Percentiles rank a stretch among this genome's conserved stretches.
Evolutionary conservation across 73 alveolate genomes (phyloP).

Genomic region (Tetrahymena thermophila): DNA sequence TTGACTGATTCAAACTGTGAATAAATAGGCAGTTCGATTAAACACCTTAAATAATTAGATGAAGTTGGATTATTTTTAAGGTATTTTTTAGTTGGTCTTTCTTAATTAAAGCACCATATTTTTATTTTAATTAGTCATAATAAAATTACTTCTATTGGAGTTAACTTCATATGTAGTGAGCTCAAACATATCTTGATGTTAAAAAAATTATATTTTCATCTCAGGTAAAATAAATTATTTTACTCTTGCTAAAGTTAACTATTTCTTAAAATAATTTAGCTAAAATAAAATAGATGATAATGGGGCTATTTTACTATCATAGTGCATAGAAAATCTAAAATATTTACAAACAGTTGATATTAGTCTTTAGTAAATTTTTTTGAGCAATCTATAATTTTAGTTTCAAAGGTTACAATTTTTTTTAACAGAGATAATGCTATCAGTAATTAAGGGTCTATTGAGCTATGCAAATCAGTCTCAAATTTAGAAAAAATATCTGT

Average conservation of each 20-base stretch:
- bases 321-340: neutral
- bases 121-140: neutral
- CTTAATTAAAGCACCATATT: neutral
- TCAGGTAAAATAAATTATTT: neutral
- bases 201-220: neutral
- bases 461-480: neutral
- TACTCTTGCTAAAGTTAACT: too few relatives aligned
- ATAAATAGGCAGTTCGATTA: neutral
- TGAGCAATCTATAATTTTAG: neutral
- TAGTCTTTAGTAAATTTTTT: neutral
- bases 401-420: neutral
- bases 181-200: neutral
- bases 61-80: neutral
- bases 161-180: neutral
- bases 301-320: neutral
- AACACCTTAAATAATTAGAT: neutral
- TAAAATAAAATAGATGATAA: neutral
- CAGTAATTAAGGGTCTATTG: neutral
- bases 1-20: neutral
- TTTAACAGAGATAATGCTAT: neutral
- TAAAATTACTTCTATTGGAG: neutral
- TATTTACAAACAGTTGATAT: neutral
- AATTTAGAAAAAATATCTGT: neutral
- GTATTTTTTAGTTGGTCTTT: neutral
- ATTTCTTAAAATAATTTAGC: neutral